Percentiles rank a stretch among this genome's conserved stretches.
These are phyloP conservation scores for Chlorella sp. DNA, from an alignment of 139 green algal species.

Conservation along the genomic window DNA sequence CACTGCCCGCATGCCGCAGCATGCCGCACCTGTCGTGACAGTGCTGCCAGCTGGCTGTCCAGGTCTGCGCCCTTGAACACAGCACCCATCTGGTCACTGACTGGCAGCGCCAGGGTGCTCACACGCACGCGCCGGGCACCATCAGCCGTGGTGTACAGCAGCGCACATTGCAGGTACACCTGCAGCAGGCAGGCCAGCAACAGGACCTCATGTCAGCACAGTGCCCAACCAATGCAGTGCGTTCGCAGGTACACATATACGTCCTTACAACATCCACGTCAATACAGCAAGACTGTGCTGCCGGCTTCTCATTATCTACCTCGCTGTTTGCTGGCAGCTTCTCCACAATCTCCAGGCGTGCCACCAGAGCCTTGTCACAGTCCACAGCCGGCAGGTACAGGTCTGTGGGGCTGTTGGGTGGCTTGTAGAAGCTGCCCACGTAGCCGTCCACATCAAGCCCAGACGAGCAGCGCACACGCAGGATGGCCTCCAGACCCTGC, in stretches of 20 bases:
- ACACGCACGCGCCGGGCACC: constrained; percentile 58
- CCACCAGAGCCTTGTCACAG: constrained; percentile 68
- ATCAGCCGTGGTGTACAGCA: constrained; percentile 74
- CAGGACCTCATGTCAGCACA: no score
- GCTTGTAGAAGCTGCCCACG: constrained; percentile 27
- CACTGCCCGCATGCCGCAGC: no score
- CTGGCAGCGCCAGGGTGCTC: constrained; percentile 71
- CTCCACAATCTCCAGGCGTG: constrained; percentile 45
- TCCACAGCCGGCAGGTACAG: constrained; percentile 76
- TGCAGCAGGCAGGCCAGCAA: no score
- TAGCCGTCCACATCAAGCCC: constrained; percentile 78
- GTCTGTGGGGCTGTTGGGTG: constrained; percentile 48
- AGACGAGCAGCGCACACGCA: constrained; percentile 60
- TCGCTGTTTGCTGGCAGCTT: constrained; percentile 24
- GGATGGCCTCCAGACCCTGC: constrained; percentile 81
- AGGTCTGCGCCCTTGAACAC: constrained; percentile 17
- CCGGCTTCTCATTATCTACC: no score
- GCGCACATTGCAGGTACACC: constrained; percentile 66
- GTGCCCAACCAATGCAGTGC: no score
- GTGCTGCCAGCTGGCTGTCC: not conserved
- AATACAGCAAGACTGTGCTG: no score
- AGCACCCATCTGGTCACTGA: constrained; percentile 31
- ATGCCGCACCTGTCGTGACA: no score
- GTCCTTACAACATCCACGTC: no score
- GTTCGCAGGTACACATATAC: no score